These are phyloP conservation scores for Saitoella complicata DNA, from an alignment of 805 yeast genomes.

Conservation along the genomic window DNA sequence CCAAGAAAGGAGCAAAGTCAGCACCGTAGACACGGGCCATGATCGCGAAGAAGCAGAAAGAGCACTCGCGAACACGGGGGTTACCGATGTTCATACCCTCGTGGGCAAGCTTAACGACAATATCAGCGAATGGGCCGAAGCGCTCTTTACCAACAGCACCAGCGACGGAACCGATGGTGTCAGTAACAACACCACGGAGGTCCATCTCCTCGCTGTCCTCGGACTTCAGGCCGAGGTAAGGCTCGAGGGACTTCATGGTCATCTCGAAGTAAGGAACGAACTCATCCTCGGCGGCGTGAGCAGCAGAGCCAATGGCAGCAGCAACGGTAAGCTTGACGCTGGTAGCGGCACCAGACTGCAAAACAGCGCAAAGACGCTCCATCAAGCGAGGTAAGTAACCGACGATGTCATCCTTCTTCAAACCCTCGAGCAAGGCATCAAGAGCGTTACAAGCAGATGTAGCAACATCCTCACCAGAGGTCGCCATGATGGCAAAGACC, in stretches of 20 bases:
- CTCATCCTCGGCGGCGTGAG: slow-evolving; percentile 81
- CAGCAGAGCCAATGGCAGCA: slow-evolving; percentile 93
- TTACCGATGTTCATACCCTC: slow-evolving; percentile 58
- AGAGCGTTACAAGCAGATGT: slow-evolving; percentile 81
- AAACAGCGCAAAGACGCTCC: slow-evolving; percentile 74
- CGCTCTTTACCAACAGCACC: slow-evolving; percentile 89
- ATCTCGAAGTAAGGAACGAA: slow-evolving; percentile 74
- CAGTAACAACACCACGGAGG: slow-evolving; percentile 81
- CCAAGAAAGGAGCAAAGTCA: slow-evolving; percentile 75
- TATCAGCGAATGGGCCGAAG: slow-evolving; percentile 72
- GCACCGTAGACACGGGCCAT: slow-evolving; percentile 90
- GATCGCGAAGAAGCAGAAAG: slow-evolving; percentile 81
- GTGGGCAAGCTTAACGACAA: slow-evolving; percentile 77
- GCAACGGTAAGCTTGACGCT: slow-evolving; percentile 47
- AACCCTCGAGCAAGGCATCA: slow-evolving; percentile 82
- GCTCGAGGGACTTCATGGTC: slow-evolving; percentile 67
- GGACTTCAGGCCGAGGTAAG: slow-evolving; percentile 60
- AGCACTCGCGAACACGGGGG: slow-evolving; percentile 83
- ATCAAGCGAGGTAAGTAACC: slow-evolving; percentile 75
- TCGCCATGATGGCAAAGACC: slow-evolving; percentile 68
- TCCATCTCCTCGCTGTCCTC: slow-evolving; percentile 79
- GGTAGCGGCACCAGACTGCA: slow-evolving; percentile 39
- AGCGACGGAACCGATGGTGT: slow-evolving; percentile 86
- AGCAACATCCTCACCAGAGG: slow-evolving; percentile 68
- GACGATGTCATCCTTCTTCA: slow-evolving; percentile 72